A percentile compares a stretch with the other conserved stretches of the same genome.
Conservation (phyloP, 1,284 basidiomycete genomes). For the Ceratobasidium sp. region DNA sequence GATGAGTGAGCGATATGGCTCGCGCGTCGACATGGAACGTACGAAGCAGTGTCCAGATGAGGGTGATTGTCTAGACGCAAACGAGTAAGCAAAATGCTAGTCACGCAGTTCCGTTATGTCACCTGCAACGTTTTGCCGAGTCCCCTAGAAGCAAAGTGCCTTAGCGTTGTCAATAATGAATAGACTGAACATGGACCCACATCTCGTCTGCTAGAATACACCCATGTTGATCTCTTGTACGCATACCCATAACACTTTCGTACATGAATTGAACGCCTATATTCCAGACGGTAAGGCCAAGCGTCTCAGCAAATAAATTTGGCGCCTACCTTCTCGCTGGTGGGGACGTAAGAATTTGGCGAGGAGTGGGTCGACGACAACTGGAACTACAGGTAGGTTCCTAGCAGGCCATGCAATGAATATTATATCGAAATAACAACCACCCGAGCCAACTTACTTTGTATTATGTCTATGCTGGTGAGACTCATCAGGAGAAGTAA, state of each 20-base stretch:
- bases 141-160: slow-evolving; percentile 72
- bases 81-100: slow-evolving; percentile 10
- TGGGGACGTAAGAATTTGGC: slow-evolving; percentile 85
- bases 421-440: too few species aligned
- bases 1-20: background rate
- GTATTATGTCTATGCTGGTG: slow-evolving; percentile 79
- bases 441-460: slow-evolving; percentile 65
- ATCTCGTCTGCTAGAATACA: slow-evolving; percentile 99
- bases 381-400: slow-evolving; percentile 77
- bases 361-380: slow-evolving; percentile 95
- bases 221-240: slow-evolving; percentile 86
- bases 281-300: background rate
- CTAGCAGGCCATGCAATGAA: slow-evolving; percentile 58
- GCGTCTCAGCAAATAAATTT: background rate
- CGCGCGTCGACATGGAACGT: slow-evolving; percentile 53
- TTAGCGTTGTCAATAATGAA: background rate
- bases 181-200: slow-evolving; percentile 60
- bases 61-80: slow-evolving; percentile 78
- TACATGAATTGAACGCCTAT: slow-evolving; percentile 91
- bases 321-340: slow-evolving; percentile 83
- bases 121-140: slow-evolving; percentile 94
- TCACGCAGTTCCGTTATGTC: slow-evolving; percentile 18
- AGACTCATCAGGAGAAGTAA: slow-evolving; percentile 82
- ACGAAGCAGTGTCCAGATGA: slow-evolving; percentile 93
- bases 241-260: slow-evolving; percentile 95